phyloP scores from a whole-genome alignment of 495 filamentous ascomycete genomes.

The Clavariopsis aquatica region DNA sequence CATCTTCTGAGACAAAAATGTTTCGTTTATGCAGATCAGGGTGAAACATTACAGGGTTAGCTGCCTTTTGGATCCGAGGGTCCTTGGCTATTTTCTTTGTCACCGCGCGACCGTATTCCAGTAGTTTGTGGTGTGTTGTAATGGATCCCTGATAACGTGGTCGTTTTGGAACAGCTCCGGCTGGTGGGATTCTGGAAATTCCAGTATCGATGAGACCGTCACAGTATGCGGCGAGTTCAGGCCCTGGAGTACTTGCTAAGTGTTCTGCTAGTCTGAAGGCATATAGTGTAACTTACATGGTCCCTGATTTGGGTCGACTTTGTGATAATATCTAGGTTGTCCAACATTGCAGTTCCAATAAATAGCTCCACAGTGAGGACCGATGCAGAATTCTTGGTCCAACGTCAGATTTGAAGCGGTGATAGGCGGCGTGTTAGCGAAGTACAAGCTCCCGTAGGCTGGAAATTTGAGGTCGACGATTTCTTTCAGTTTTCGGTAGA shows the following conservation, averaged over 20 bases:
- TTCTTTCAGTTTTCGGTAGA: constrained; percentile 43
- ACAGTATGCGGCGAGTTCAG: constrained; percentile 41
- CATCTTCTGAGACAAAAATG: constrained; percentile 49
- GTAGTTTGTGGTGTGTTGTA: constrained; percentile 44
- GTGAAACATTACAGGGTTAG: constrained; percentile 45
- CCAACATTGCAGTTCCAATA: constrained; percentile 49
- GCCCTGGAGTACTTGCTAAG: constrained; percentile 39
- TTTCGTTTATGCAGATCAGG: constrained; percentile 50
- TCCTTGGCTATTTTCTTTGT: constrained; percentile 42
- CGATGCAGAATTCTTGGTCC: constrained; percentile 46
- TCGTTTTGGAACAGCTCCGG: constrained; percentile 12
- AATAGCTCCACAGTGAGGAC: constrained; percentile 46
- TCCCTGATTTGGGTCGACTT: constrained; percentile 43
- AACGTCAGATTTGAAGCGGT: constrained; percentile 39
- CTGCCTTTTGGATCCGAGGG: constrained; percentile 42
- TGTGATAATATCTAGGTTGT: constrained; percentile 42
- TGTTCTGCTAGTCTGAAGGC: constrained; percentile 23
- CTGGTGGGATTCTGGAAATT: constrained; percentile 43
- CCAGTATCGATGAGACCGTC: constrained; percentile 46
- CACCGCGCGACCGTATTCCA: constrained; percentile 41
- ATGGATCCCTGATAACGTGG: constrained; percentile 46
- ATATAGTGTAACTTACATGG: constrained; percentile 43
- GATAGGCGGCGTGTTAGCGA: constrained; percentile 27
- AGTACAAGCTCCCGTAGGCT: constrained; percentile 50
- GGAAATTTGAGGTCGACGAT: constrained; percentile 48